A percentile compares a stretch with the other conserved stretches of the same genome.
These are phyloP conservation scores for Mrakia frigida DNA, from an alignment of 768 basidiomycete species.

Conservation along the genomic window DNA sequence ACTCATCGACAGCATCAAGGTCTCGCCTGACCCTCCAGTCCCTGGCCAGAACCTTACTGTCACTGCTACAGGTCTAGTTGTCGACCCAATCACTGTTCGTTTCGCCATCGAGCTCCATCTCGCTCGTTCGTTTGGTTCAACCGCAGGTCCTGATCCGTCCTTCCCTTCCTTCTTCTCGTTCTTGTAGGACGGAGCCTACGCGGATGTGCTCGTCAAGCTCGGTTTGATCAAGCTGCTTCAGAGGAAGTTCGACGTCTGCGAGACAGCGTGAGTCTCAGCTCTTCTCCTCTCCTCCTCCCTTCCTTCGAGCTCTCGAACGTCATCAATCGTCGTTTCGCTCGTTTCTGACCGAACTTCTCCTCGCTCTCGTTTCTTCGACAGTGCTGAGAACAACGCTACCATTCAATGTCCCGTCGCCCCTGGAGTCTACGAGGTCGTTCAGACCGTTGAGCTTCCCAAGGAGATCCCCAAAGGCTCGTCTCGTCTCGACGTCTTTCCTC, in stretches of 20 bases:
- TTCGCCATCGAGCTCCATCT: not conserved
- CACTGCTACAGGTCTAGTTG: conserved; percentile 60
- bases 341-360: no score
- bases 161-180: conserved; percentile 4
- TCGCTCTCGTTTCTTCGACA: not conserved
- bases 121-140: not conserved
- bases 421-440: conserved; percentile 66
- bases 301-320: no score
- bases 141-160: not conserved
- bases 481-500: not conserved
- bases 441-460: conserved; percentile 79
- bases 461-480: conserved; percentile 72
- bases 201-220: conserved; percentile 85
- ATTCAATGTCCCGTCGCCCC: conserved; percentile 77
- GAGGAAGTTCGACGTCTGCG: conserved; percentile 55
- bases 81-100: conserved; percentile 61
- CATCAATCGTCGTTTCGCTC: no score
- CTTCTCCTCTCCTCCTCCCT: not conserved
- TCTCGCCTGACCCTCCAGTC: conserved; percentile 81
- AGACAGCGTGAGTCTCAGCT: conserved; percentile 45
- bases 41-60: conserved; percentile 87
- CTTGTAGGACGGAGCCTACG: conserved; percentile 78
- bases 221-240: conserved; percentile 82
- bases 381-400: conserved; percentile 65
- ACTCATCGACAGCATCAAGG: conserved; percentile 58